A percentile compares a stretch with the other conserved stretches of the same genome.
These are phyloP conservation scores for Coemansia erecta DNA, from an alignment of 192 early-diverging fungal species.

Conservation along the genomic window DNA sequence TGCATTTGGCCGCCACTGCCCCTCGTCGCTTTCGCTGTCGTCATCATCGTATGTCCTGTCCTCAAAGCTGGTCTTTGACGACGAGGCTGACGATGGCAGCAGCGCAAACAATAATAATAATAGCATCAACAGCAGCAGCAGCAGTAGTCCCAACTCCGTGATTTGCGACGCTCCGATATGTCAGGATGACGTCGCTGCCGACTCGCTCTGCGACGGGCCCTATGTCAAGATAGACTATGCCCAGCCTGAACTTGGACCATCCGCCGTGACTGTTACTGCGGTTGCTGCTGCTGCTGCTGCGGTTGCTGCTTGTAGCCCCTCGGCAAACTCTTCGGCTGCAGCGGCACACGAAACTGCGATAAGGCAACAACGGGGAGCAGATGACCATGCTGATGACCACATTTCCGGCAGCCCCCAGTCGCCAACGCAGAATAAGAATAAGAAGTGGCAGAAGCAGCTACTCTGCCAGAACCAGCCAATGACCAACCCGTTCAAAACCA, in stretches of 20 bases:
- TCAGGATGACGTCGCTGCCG: conserved; percentile 5
- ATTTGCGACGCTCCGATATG: not conserved
- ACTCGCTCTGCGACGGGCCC: conserved; percentile 31
- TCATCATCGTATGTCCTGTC: not conserved
- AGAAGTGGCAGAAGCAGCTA: not conserved
- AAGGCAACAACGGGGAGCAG: not conserved
- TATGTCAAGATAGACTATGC: conserved; percentile 32
- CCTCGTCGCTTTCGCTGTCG: not conserved
- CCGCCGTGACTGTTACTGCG: not conserved
- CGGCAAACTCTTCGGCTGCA: not conserved
- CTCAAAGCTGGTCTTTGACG: conserved; percentile 14
- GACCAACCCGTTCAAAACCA: conserved; percentile 39
- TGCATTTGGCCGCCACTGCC: conserved; percentile 9
- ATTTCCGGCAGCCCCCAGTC: not conserved
- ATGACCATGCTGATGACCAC: not conserved
- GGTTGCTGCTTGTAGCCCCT: not conserved
- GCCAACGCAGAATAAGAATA: not conserved
- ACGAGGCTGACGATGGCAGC: not conserved
- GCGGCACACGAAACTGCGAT: too few species aligned
- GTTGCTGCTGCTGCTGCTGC: not conserved
- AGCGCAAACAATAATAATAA: not conserved
- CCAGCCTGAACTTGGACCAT: not conserved
- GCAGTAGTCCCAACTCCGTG: not conserved
- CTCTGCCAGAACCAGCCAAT: conserved; percentile 27
- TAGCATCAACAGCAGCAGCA: too few species aligned